Base-by-base conservation (phyloP, 805 yeast genomes). In the Komagataella kurtzmanii region DNA sequence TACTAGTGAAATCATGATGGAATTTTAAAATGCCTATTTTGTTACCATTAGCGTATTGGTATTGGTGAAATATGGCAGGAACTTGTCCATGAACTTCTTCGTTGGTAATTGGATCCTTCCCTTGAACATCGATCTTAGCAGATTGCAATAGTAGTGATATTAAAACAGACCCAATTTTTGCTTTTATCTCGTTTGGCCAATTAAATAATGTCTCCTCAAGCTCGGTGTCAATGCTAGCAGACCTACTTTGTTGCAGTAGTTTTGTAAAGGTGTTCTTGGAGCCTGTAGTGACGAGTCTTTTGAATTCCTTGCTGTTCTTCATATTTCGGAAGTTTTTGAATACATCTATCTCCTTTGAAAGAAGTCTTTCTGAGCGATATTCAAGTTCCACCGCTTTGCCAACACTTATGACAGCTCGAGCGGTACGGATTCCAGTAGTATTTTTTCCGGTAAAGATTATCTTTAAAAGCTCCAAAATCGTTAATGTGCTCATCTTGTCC, bases 11-110 rank as follows among this genome's bases (percentile, higher is more conserved):
- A 10, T 77, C 73, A 55, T 79, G 78, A 65, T 93, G 97, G 7
- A 88, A 69, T 54, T 81, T 83, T 52, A 93, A 69, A 7, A 90
- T 82, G 46, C 99, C 99, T 24, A 88, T 68, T 60, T 83, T 84
- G 54, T 79, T 79, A 44, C 97, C 96, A 51, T 77, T 76, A 49
- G 78, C 76, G 59, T 83, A 88, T 65, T 88, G 95, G 65, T 87
- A 90, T 3, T 88, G 78, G 61, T 93, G 98, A 54, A 81, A 82
- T 60, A 93, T 85, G 0, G 98, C 98, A 2, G 97, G 96, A 6
- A 89, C 91, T 45, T 76, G 71, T 18, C 90, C 95, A 36, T 67
- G 66, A n/a, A 86, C 83, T 1, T 64, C 63, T 50, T 79, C 67
- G 8, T 85, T 84, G 0, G 95, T 83, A 2, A 79, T 72, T 1